phyloP scores from a whole-genome alignment of 2,329 filamentous ascomycete species.

The Amauroascus niger region DNA sequence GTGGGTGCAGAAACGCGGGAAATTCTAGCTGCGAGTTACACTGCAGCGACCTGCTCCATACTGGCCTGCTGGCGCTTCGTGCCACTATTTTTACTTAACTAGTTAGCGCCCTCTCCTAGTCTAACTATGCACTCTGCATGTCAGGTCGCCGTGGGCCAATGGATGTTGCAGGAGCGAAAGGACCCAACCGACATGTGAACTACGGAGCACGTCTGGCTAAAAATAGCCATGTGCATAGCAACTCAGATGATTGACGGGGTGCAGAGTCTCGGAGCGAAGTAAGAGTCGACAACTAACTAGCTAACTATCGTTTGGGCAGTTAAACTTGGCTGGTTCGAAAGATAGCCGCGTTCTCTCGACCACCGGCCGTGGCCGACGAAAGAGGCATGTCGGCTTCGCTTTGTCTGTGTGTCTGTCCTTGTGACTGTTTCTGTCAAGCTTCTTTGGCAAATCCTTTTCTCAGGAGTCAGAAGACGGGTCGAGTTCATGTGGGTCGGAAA shows the following conservation, averaged over 20 bases:
- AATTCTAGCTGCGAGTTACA: neutral
- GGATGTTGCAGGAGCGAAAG: neutral
- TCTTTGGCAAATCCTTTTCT: neutral
- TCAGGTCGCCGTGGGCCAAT: neutral
- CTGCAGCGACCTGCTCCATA: neutral
- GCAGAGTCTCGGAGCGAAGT: too few species aligned
- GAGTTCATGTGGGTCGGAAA: conserved; percentile 1
- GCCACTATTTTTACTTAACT: conserved; percentile 9
- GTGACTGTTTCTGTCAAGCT: neutral
- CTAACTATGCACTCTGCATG: neutral
- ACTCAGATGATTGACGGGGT: too few species aligned
- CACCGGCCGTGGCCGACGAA: too few species aligned
- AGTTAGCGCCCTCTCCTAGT: too few species aligned
- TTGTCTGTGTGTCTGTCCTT: too few species aligned
- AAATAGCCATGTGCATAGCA: neutral
- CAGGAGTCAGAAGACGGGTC: neutral
- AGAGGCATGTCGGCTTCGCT: too few species aligned
- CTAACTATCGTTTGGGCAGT: too few species aligned
- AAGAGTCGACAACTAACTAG: too few species aligned
- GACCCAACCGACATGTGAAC: neutral
- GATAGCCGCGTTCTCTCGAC: too few species aligned
- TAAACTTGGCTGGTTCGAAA: too few species aligned
- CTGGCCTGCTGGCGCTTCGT: conserved; percentile 5
- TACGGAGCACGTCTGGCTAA: neutral
- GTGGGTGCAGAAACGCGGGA: neutral